Evolutionary conservation across 164 flowering plant genomes (phyloP), one percentile per base, ranked within the genome.

Genomic region (Chloranthus sessilifolius): DNA sequence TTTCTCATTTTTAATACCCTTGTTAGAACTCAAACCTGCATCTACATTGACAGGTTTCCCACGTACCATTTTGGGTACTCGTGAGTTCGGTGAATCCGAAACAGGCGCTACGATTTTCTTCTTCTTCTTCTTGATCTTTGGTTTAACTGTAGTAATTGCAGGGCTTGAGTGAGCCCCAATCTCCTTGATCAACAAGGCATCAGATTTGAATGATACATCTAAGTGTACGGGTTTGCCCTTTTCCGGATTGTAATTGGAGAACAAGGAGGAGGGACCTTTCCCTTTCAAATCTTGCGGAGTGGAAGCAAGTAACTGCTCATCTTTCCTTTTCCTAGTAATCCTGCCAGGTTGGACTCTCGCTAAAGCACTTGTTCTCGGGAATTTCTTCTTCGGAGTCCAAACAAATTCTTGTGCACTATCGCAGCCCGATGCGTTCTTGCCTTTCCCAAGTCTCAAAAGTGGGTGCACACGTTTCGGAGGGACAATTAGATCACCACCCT

Each of bases 151-250:
- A n/a, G 29, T 40, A 26, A 57, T 69, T 42, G 67, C 56, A 60
- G 70, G 63, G 25, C 64, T 61, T 7, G 79, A 41, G 33, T 85
- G 66, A 31, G 73, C 15, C 47, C 61, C 53, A 53, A 77, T 66
- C 26, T 80, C 70, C 68, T 83, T 82, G 16, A 94, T 94, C 4
- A 89, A 80, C 37, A 89, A 53, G 11, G 80, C 66, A 69, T 85
- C 82, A 11, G 92, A 85, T 47, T 81, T 82, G 52, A 89, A 85
- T 16, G 84, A 75, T 54, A 89, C 81, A 73, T 85, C 90, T 30
- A 88, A 80, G 52, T 82, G 83, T n/a, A 82, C 68, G 3, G 83
- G 74, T 21, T 78, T 74, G 11, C 62, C 65, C 24, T 65, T 79
- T 66, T 82, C 42, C 19, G 5, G 15, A 2, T 10, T n/a, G 16